phyloP scores from a whole-genome alignment of 192 early-diverging fungal genomes.

The Gaertneriomyces semiglobifer region DNA sequence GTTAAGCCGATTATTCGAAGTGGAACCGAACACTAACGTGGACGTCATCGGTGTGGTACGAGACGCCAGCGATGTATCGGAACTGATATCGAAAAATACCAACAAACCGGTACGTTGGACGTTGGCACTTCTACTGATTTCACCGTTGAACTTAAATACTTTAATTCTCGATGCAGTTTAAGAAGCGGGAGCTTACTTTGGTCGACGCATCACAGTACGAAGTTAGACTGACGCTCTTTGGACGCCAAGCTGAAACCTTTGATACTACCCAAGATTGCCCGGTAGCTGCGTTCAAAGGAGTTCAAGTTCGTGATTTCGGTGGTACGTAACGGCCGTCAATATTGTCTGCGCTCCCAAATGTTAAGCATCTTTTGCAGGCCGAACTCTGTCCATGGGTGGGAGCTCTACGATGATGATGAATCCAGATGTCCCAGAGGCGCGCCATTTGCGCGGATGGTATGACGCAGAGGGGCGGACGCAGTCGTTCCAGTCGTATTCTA shows the following conservation, averaged over 20 bases:
- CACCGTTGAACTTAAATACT: neutral
- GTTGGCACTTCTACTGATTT: neutral
- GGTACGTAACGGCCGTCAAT: conserved; percentile 35
- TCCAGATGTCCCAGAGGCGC: conserved; percentile 76
- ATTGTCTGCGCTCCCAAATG: neutral
- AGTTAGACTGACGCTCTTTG: conserved; percentile 85
- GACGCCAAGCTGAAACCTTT: conserved; percentile 70
- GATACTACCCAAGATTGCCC: conserved; percentile 37
- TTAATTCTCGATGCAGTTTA: conserved; percentile 38
- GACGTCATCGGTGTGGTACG: conserved; percentile 82
- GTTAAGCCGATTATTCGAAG: conserved; percentile 61
- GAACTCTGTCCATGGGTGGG: conserved; percentile 53
- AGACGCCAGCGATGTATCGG: conserved; percentile 50
- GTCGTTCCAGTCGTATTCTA: conserved; percentile 45
- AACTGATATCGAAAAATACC: conserved; percentile 62
- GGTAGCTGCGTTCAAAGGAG: conserved; percentile 80
- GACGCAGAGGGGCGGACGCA: conserved; percentile 25
- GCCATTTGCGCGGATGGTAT: conserved; percentile 73
- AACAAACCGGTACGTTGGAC: conserved; percentile 51
- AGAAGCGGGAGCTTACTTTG: conserved; percentile 79
- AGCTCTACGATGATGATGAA: conserved; percentile 51
- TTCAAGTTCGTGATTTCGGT: conserved; percentile 82
- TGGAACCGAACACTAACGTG: conserved; percentile 66
- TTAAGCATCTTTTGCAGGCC: conserved; percentile 5
- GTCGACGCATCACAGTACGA: conserved; percentile 71